Base-by-base conservation (phyloP, 768 basidiomycete species). In the Suillus ampliporus region DNA sequence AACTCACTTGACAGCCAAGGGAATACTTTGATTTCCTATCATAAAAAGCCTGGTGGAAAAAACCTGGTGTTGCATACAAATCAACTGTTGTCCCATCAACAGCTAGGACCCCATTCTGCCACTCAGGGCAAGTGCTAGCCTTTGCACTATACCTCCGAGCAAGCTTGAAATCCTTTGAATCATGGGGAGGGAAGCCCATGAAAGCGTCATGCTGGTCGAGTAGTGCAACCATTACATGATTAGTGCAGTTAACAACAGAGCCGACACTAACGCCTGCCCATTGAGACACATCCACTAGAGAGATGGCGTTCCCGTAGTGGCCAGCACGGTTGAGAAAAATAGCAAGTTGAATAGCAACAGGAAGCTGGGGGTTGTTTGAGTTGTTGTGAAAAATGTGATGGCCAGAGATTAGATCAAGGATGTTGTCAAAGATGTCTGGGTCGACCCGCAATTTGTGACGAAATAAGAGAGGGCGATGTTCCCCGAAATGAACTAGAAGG, bases 81-180 rank as follows among this genome's bases (percentile, higher is more conserved):
- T 62, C 57, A 21, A 62, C 17, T 5, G 34, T 19, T 13, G 78
- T 80, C 1, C 80, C 78, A 66, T 81, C 79, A 47, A 79, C 76
- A 53, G 79, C 59, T 47, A 71, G 73, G 71, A 74, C 79, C 0
- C 79, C 77, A 58, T 78, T 44, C 1, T 74, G 53, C 80, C 78
- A 82, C 0, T 63, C 71, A 3, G 47, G n/a, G 58, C 80, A 82
- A 1, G 76, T 74, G 10, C 8, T 17, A 1, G 74, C 75, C 19
- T 71, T 67, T 71, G 68, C 4, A 57, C 28, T 48, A 74, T 68
- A 13, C 79, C 74, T 15, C 71, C 76, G 78, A n/a, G 78, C 78
- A 11, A 21, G 23, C 61, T 61, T 31, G 6, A 44, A 31, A 4
- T 54, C 53, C 8, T 47, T 23, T 31, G 54, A 57, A n/a, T 65